Evolutionary conservation across 441 rosid species (phyloP).

Genomic region (Gossypium laxum): DNA sequence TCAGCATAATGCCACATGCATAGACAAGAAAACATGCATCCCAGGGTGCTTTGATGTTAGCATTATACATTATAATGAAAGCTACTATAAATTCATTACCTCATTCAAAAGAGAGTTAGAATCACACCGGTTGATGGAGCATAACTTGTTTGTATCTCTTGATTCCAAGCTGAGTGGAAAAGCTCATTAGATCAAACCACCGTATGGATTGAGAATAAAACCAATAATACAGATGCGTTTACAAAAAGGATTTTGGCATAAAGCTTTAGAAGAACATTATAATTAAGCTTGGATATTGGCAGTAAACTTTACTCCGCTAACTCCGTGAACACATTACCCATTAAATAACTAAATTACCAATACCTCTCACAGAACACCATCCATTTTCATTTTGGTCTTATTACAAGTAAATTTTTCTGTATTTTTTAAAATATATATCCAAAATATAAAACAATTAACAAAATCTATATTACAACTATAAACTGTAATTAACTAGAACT

Average conservation of each 20-base stretch:
- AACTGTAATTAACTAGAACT: not conserved
- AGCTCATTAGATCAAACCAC: slow-evolving; percentile 11
- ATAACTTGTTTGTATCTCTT: slow-evolving; percentile 74
- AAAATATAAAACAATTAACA: not conserved
- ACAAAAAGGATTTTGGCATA: not conserved
- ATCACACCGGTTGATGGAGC: slow-evolving; percentile 90
- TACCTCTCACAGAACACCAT: not conserved
- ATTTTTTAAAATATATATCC: not conserved
- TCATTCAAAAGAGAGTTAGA: slow-evolving; percentile 78
- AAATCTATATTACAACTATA: not conserved
- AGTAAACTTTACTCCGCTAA: not conserved
- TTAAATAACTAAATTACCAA: not conserved
- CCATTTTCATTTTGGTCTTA: not conserved
- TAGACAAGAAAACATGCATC: not conserved
- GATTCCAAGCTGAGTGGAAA: slow-evolving; percentile 72
- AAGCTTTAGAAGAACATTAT: not conserved
- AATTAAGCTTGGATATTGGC: not conserved
- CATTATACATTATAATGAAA: not conserved
- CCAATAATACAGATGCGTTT: not conserved
- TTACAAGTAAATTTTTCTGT: not conserved
- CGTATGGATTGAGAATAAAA: not conserved
- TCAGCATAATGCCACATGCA: not conserved
- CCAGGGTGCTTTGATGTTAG: not conserved
- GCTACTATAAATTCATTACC: slow-evolving; percentile 32
- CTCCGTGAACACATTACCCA: not conserved